Evolutionary conservation across 768 basidiomycete genomes (phyloP), one percentile per base, ranked within the genome.

Genomic region (Leccinum variicolor): DNA sequence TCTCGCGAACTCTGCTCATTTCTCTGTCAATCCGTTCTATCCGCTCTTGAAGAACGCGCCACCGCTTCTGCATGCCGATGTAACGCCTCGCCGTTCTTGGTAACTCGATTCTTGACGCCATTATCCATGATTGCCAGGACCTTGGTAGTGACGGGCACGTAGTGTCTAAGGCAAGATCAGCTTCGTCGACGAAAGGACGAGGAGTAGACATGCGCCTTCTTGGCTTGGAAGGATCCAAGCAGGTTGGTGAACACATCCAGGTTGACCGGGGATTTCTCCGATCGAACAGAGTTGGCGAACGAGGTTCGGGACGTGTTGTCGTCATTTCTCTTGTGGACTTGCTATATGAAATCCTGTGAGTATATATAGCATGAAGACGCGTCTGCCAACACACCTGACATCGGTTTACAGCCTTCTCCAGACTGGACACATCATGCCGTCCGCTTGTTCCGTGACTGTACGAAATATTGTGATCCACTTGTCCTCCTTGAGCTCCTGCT

Each of bases 401-500:
- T 62, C 90, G 85, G 66, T 86, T 86, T 46, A 96, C 86, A 9
- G 91, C 93, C 72, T 96, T 98, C 76, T 98, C 92, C 63, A 99
- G 75, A 66, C 91, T 92, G 28, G 84, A 84, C 93, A 23, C 23
- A 98, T 95, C 96, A 98, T 97, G 25, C 92, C 93, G 69, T 94
- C 92, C 45, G 96, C 95, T 71, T 98, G 95, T 66, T 94, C 89
- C 45, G 92, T 87, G 56, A 94, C 91, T 6, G 92, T 95, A 62
- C 94, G 83, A 74, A 98, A 98, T 19, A 98, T 92, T 11, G 89
- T 90, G 65, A 98, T 80, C 92, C 93, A 97, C 66, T 95, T 95
- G 74, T 98, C 96, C 73, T 98, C 96, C 74, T 92, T 94, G 62
- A 98, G 78, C 73, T 99, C 97, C 66, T 95, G 93, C 61, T 88